Evolutionary conservation across 2,329 filamentous ascomycete genomes (phyloP), one percentile per base, ranked within the genome.

Genomic region (Epichloe glyceriae): DNA sequence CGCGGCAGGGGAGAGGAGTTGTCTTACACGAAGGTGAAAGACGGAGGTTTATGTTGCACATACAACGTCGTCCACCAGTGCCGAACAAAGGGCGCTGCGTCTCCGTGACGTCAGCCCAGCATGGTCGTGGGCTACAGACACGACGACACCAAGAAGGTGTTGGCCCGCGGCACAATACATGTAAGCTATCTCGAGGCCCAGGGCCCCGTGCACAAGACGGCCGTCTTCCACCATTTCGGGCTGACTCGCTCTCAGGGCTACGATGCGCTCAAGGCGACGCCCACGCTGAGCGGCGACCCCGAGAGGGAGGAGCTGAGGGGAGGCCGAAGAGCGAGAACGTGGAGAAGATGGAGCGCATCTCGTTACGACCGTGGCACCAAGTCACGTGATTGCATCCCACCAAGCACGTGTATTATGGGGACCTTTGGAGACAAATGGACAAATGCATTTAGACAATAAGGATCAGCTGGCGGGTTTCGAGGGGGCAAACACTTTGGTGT

Each of bases 151-250:
- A 66, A 67, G 55, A 66, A 66, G 60, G 66, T 64, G 51, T 65
- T 68, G 63, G 66, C 68, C 37, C 61, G 66, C 11, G 66, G 66
- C 8, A 67, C 64, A 19, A 19, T 19, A 19, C n/a, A n/a, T n/a
- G n/a, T n/a, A n/a, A 67, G 66, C 4, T 68, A 67, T 55, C 64
- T 69, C 15, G 66, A 68, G 55, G 62, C 64, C 2, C 62, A 68
- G 35, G 65, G 64, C 50, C 64, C 64, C 2, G 65, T 68, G 49
- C 68, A 69, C 60, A 68, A 68, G 57, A 63, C 63, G 34, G 65
- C 66, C 58, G 67, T 69, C 53, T 68, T 69, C 53, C 60, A 64
- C 34, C 66, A 69, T 54, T 68, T 69, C 57, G 63, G 63, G 19
- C 59, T 69, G 14, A 20, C 66, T 33, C 64, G 65, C 0, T 67